A percentile compares a stretch with the other conserved stretches of the same genome.
phyloP scores from a whole-genome alignment of 306 rosid genomes.

The Cucurbita argyrosperma region DNA sequence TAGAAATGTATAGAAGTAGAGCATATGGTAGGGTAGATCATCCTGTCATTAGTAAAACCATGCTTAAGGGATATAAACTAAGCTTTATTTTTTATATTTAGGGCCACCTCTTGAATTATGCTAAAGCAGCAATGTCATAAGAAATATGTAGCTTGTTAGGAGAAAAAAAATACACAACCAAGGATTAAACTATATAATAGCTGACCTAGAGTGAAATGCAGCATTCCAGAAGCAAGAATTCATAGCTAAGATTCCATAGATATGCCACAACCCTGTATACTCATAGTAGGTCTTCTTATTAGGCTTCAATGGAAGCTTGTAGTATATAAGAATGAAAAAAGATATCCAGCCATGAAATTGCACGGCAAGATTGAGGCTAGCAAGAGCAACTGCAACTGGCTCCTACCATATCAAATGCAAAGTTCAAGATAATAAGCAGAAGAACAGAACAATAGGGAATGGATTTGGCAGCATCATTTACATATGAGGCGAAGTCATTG shows the following conservation, averaged over 20 bases:
- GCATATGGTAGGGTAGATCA: background rate
- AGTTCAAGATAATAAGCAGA: background rate
- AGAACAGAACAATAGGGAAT: background rate
- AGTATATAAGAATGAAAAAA: constrained; percentile 79
- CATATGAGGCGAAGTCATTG: background rate
- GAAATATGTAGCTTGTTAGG: background rate
- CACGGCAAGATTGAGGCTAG: constrained; percentile 82
- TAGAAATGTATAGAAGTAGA: background rate
- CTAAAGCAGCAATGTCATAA: too few species aligned
- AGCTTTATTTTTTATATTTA: too few species aligned
- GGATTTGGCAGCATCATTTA: background rate
- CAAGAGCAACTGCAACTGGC: constrained; percentile 81
- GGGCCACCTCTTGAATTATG: too few species aligned
- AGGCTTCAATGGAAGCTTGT: constrained; percentile 61
- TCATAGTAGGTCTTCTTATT: constrained; percentile 64
- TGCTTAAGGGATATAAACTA: too few species aligned
- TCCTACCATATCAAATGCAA: constrained; percentile 39
- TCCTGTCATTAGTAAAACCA: too few species aligned
- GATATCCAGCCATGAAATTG: constrained; percentile 99
- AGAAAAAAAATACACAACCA: too few species aligned
- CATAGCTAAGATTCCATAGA: constrained; percentile 73
- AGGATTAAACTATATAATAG: background rate
- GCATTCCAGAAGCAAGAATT: constrained; percentile 92
- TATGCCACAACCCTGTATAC: constrained; percentile 86
- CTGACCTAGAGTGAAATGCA: constrained; percentile 86